A percentile compares a stretch with the other conserved stretches of the same genome.
phyloP scores from a whole-genome alignment of 805 yeast species.

The Candida caryicola region DNA sequence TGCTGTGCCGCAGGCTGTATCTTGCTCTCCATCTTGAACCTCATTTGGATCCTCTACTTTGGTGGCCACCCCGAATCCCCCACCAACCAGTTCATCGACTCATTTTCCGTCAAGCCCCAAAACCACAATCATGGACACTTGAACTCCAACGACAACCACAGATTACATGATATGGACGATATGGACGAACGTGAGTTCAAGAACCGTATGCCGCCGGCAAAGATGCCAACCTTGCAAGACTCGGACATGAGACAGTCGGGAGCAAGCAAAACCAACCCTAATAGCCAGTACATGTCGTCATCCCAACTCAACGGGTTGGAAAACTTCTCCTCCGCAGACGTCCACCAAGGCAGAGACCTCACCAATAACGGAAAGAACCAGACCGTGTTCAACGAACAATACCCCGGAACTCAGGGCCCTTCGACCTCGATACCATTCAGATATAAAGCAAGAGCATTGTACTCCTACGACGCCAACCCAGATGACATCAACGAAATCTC shows the following conservation, averaged over 20 bases:
- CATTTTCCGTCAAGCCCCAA: constrained; percentile 60
- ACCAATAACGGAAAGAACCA: constrained; percentile 24
- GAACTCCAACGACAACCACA: constrained; percentile 16
- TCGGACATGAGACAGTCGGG: constrained; percentile 36
- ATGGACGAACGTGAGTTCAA: constrained; percentile 27
- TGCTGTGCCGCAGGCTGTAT: constrained; percentile 95
- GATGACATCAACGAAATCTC: constrained; percentile 92
- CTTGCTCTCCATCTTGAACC: constrained; percentile 72
- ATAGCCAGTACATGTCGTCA: constrained; percentile 45
- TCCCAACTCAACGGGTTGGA: constrained; percentile 62
- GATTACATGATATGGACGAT: constrained; percentile 10
- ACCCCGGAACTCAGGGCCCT: constrained; percentile 7
- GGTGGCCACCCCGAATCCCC: constrained; percentile 93
- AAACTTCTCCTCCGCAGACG: constrained; percentile 43
- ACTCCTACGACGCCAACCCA: constrained; percentile 83
- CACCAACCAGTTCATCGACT: constrained; percentile 77
- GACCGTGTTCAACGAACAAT: constrained; percentile 21
- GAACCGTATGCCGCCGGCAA: constrained; percentile 11
- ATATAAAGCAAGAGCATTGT: constrained; percentile 81
- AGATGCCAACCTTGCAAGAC: constrained; percentile 25
- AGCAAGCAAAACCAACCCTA: constrained; percentile 27
- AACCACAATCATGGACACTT: constrained; percentile 36
- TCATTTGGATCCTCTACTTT: constrained; percentile 83
- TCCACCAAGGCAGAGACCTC: constrained; percentile 27
- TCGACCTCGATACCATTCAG: constrained; percentile 51